Base-by-base conservation (phyloP, 83 land plant species). In the Thuja plicata region DNA sequence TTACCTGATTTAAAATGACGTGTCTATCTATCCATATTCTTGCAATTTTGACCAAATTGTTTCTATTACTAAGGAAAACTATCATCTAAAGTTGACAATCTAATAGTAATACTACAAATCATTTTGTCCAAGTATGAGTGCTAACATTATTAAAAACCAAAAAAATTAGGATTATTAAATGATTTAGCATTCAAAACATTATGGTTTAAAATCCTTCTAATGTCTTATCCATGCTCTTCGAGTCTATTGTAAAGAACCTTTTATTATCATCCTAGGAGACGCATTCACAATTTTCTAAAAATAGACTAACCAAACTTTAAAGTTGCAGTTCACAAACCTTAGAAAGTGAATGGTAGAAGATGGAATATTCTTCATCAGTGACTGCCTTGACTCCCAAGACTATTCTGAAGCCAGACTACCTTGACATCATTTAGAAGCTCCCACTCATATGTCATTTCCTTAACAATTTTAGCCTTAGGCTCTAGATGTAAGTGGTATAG, bases 361-460 rank as follows among this genome's bases (percentile, higher is more conserved):
- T 97, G 57, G 91, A 90, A 89, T 98, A 98, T 88, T 98, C 99
- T 89, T 98, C 99, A 41, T 97, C 99, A 34, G 99, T 94, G 54
- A 98, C 97, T 88, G 97, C 99, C 92, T 98, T 98, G n/a, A n/a
- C n/a, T n/a, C n/a, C n/a, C 80, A 98, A 96, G n/a, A n/a, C n/a
- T n/a, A 90, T 88, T 97, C 32, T 99, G 91, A 9, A 98, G 90
- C 99, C 99, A 98, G 81, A 98, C 91, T 85, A 99, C 99, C 89
- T 96, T 98, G 43, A 98, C 92, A 86, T 97, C 98, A 92, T 98
- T 98, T 91, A 98, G 82, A 88, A 95, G 93, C 90, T 97, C 98
- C 99, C 99, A 97, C 55, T 94, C 97, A 92, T 90, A 92, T 43
- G 94, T 93, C 15, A 95, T 97, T 91, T 96, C 97, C 91, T 96